Evolutionary conservation across 129 eudicot genomes (phyloP).

Genomic region (Tagetes erecta): DNA sequence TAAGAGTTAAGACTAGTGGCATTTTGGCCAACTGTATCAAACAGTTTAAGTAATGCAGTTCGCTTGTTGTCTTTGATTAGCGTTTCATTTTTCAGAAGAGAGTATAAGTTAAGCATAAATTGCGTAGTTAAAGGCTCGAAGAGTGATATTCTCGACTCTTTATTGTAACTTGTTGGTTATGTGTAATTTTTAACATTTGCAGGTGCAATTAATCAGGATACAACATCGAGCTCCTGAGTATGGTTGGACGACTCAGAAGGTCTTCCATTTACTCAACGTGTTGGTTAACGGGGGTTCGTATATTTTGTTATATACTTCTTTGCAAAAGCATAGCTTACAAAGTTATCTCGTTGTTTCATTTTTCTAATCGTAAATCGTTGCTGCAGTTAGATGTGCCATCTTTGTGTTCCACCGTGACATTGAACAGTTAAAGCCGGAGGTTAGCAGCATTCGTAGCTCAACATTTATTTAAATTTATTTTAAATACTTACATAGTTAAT

Average conservation of each 20-base stretch:
- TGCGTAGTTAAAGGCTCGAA: slow-evolving; percentile 2
- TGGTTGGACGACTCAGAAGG: slow-evolving; percentile 99
- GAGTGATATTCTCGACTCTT: neutral
- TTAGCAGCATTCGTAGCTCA: slow-evolving; percentile 31
- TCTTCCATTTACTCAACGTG: slow-evolving; percentile 90
- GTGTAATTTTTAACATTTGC: slow-evolving; percentile 19
- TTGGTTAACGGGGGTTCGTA: slow-evolving; percentile 87
- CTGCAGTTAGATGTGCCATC: slow-evolving; percentile 73
- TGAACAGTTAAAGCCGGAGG: slow-evolving; percentile 73
- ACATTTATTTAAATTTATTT: neutral
- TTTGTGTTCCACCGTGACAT: slow-evolving; percentile 72
- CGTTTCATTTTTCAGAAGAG: neutral
- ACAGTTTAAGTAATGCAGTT: neutral
- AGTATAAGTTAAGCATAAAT: neutral
- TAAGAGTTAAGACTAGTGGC: neutral
- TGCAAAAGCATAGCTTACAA: slow-evolving; percentile 1
- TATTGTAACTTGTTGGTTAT: slow-evolving; percentile 24
- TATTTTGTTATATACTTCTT: slow-evolving; percentile 9
- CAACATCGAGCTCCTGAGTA: slow-evolving; percentile 89
- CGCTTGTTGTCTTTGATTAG: neutral
- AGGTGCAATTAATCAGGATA: slow-evolving; percentile 87
- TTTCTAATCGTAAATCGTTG: slow-evolving; percentile 18
- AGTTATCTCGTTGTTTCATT: no score
- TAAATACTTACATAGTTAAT: neutral
- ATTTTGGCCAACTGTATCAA: neutral